Conservation (phyloP, 768 basidiomycete species). For the Polyporus arcularius region DNA sequence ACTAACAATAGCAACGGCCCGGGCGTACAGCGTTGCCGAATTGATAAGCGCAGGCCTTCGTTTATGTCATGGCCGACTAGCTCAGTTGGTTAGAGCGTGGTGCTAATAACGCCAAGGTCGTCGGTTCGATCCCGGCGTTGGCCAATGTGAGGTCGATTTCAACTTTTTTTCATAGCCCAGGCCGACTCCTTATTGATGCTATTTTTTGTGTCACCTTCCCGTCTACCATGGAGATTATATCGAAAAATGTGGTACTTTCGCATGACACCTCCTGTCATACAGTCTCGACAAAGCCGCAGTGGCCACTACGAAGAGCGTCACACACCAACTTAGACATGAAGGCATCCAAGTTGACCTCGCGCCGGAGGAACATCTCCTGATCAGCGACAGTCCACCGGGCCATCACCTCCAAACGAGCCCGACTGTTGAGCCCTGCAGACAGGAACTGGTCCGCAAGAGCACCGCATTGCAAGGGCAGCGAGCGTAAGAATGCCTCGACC, state of each 20-base stretch:
- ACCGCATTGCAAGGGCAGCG: neutral
- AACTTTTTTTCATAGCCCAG: too few relatives aligned
- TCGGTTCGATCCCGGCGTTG: conserved; percentile 28
- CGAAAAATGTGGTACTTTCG: neutral
- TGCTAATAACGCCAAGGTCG: conserved; percentile 56
- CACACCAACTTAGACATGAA: neutral
- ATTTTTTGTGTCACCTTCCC: too few relatives aligned
- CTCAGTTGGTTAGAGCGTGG: conserved; percentile 95
- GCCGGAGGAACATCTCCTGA: neutral
- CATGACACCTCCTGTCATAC: neutral
- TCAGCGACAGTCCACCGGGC: neutral
- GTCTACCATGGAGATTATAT: too few relatives aligned
- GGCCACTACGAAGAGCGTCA: neutral
- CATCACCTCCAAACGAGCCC: neutral
- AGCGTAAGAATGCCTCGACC: neutral
- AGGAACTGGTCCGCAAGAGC: neutral
- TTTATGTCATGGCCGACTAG: conserved; percentile 64
- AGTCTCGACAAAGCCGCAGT: too few relatives aligned
- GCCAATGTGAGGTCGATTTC: conserved; percentile 7
- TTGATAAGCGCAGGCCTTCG: neutral
- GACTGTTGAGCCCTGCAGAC: neutral
- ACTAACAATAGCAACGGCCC: too few relatives aligned
- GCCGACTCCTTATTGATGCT: too few relatives aligned
- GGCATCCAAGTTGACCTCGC: neutral
- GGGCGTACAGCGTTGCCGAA: neutral